Conservation (phyloP, 78 protist species). For the Isochrysis galbana region DNA sequence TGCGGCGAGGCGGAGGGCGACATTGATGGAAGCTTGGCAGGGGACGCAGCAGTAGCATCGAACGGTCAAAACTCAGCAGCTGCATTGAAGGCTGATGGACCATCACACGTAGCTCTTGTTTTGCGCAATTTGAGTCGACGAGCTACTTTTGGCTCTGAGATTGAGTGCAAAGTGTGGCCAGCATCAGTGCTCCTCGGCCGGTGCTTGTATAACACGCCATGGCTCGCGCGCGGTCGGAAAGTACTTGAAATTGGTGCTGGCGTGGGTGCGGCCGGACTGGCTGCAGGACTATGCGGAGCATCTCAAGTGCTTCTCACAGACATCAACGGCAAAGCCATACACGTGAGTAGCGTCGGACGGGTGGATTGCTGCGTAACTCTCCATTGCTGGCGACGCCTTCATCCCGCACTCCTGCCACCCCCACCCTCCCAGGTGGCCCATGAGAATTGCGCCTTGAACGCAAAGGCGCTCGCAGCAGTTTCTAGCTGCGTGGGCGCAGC, state of each 20-base stretch:
- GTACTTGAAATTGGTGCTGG: slow-evolving; percentile 42
- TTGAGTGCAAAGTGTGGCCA: not conserved
- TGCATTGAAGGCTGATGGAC: not conserved
- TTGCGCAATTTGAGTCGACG: not conserved
- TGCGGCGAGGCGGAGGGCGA: no score
- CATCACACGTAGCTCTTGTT: no score
- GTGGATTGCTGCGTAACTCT: no score
- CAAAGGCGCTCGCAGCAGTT: no score
- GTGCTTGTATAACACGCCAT: not conserved
- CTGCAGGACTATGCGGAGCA: not conserved
- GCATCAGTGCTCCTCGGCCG: not conserved
- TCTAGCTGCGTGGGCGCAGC: not conserved
- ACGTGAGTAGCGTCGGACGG: no score
- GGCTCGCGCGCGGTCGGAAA: not conserved
- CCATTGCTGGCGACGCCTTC: no score
- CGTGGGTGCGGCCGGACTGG: slow-evolving; percentile 34
- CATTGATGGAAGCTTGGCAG: no score
- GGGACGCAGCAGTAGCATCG: no score
- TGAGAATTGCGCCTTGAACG: not conserved
- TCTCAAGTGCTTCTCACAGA: not conserved
- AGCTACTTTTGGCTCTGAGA: not conserved
- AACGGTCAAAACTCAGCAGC: not conserved
- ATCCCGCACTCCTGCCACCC: no score
- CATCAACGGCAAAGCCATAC: not conserved
- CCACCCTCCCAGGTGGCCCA: not conserved